These are phyloP conservation scores for Saturnispora mendoncae DNA, from an alignment of 805 yeast genomes.

Conservation along the genomic window DNA sequence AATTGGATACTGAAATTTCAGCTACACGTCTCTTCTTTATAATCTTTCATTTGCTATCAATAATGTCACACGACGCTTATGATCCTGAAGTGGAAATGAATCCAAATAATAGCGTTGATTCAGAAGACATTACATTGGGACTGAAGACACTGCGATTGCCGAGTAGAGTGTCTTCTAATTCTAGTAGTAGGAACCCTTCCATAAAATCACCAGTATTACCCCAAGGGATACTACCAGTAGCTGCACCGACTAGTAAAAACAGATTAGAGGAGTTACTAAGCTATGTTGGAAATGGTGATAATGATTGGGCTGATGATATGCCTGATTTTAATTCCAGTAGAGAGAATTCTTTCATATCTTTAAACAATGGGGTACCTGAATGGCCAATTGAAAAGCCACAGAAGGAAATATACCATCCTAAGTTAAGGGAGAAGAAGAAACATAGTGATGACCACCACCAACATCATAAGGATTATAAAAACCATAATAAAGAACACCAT, in stretches of 20 bases:
- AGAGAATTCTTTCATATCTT: neutral
- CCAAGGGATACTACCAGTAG: constrained; percentile 1
- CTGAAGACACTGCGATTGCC: constrained; percentile 6
- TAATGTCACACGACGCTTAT: neutral
- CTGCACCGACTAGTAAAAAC: neutral
- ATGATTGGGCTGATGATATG: constrained; percentile 8
- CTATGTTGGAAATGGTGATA: constrained; percentile 1
- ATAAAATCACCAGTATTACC: constrained; percentile 7
- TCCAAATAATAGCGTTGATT: constrained; percentile 2
- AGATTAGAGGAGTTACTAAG: neutral
- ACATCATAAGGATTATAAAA: no score
- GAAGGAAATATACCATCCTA: no score
- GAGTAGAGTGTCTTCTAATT: constrained; percentile 6
- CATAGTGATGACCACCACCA: no score
- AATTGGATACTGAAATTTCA: neutral
- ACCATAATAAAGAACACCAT: neutral
- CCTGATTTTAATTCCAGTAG: constrained; percentile 1
- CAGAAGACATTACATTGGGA: constrained; percentile 7
- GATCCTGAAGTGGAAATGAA: constrained; percentile 1
- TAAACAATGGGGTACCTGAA: no score
- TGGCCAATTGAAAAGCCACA: no score
- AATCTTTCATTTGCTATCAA: neutral
- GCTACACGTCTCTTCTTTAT: neutral
- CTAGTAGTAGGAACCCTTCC: constrained; percentile 3
- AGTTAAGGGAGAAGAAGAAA: no score